phyloP scores from a whole-genome alignment of 2,329 filamentous ascomycete genomes.

The Madurella mycetomatis region DNA sequence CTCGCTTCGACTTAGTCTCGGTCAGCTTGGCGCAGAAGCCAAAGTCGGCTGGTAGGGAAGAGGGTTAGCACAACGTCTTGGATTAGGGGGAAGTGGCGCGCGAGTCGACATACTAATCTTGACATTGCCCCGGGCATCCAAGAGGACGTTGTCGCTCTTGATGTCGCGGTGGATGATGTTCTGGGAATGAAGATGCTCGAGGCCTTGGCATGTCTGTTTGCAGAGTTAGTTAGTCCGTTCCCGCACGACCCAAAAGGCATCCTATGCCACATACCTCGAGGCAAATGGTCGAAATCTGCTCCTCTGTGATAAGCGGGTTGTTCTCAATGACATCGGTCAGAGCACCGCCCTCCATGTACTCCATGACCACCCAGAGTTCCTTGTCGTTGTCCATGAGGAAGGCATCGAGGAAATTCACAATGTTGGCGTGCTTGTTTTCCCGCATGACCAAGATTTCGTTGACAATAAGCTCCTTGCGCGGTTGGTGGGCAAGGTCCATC shows the following conservation, averaged over 20 bases:
- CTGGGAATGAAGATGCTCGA: slow-evolving; percentile 90
- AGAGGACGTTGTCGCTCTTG: slow-evolving; percentile 96
- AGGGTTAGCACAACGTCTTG: neutral
- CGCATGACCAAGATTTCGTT: slow-evolving; percentile 99
- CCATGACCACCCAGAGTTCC: slow-evolving; percentile 99
- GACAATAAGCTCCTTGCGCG: slow-evolving; percentile 95
- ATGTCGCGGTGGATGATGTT: slow-evolving; percentile 99
- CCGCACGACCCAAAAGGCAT: neutral
- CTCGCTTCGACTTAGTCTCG: slow-evolving; percentile 92
- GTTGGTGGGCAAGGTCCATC: slow-evolving; percentile 97
- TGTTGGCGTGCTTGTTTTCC: slow-evolving; percentile 95
- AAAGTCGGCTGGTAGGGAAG: slow-evolving; percentile 70
- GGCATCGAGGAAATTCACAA: slow-evolving; percentile 97
- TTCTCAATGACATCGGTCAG: slow-evolving; percentile 99
- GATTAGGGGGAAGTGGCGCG: neutral
- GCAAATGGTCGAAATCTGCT: slow-evolving; percentile 97
- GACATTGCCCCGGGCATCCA: slow-evolving; percentile 91
- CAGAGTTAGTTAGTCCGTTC: slow-evolving; percentile 4
- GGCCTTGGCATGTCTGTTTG: slow-evolving; percentile 81
- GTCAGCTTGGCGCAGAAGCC: slow-evolving; percentile 98
- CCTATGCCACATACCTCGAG: slow-evolving; percentile 64
- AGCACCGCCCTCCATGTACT: slow-evolving; percentile 98
- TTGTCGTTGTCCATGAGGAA: slow-evolving; percentile 92
- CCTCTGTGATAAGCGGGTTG: slow-evolving; percentile 87
- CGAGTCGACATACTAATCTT: slow-evolving; percentile 75